Conservation (phyloP, 2,329 filamentous ascomycete species). For the Sarocladiaceae sp. region DNA sequence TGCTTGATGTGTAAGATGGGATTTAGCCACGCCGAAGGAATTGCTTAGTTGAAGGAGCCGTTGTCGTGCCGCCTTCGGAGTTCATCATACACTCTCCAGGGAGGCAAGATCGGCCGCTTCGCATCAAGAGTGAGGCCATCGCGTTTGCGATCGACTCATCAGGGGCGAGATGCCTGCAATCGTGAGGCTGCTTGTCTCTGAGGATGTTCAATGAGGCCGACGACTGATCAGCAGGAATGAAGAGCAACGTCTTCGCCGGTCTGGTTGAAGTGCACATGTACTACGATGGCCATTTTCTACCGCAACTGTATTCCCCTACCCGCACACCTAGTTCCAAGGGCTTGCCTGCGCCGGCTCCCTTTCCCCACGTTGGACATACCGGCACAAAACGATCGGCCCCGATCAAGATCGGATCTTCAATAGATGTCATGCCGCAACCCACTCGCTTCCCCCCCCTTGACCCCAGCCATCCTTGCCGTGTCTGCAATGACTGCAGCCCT, state of each 20-base stretch:
- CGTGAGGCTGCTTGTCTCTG: neutral
- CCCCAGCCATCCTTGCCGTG: no score
- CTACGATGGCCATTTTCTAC: no score
- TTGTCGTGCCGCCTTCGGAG: neutral
- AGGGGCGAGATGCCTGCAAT: neutral
- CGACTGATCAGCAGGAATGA: no score
- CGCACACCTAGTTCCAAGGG: no score
- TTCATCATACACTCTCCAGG: neutral
- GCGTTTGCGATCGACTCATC: neutral
- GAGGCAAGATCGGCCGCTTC: neutral
- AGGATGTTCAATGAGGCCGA: no score
- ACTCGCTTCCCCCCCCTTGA: neutral
- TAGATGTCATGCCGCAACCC: neutral
- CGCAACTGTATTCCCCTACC: no score
- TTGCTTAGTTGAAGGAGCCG: neutral
- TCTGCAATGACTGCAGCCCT: neutral
- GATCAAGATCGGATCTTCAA: slow-evolving; percentile 7
- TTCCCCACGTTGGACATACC: no score
- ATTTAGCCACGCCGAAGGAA: neutral
- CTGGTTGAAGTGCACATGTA: no score
- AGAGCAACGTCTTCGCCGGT: no score
- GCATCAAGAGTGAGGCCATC: neutral
- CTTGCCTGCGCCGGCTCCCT: no score
- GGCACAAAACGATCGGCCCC: slow-evolving; percentile 2
- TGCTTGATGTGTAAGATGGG: neutral